These are phyloP conservation scores for Starmerella apis DNA, from an alignment of 805 yeast genomes.

Conservation along the genomic window DNA sequence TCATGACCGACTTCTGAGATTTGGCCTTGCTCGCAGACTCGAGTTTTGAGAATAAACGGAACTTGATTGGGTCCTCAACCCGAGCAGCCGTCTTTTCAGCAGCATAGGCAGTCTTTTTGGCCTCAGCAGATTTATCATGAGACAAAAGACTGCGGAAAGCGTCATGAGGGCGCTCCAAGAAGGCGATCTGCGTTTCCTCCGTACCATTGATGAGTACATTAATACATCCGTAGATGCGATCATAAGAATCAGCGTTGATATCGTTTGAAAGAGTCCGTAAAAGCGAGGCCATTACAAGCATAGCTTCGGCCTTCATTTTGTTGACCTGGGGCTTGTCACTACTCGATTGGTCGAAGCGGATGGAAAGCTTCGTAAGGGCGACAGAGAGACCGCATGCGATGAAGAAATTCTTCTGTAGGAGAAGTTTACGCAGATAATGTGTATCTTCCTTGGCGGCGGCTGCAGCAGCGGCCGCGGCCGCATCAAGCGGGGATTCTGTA, in stretches of 20 bases:
- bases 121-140: slow-evolving; percentile 32
- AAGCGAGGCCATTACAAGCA: slow-evolving; percentile 83
- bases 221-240: slow-evolving; percentile 80
- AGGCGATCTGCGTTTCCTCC: slow-evolving; percentile 49
- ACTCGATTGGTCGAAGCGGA: slow-evolving; percentile 43
- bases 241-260: slow-evolving; percentile 95
- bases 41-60: slow-evolving; percentile 23
- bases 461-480: slow-evolving; percentile 33
- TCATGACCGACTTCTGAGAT: background rate
- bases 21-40: background rate
- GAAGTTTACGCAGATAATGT: slow-evolving; percentile 71
- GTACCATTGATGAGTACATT: slow-evolving; percentile 54
- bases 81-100: slow-evolving; percentile 43
- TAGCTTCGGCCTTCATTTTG: slow-evolving; percentile 88
- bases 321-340: slow-evolving; percentile 40
- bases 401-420: slow-evolving; percentile 81
- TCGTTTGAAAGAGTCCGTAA: slow-evolving; percentile 75
- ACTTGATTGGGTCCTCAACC: slow-evolving; percentile 24
- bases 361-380: slow-evolving; percentile 75
- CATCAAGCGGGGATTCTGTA: slow-evolving; percentile 71
- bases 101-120: slow-evolving; percentile 33
- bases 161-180: slow-evolving; percentile 74
- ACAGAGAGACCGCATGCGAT: slow-evolving; percentile 80
- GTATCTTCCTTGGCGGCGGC: slow-evolving; percentile 30
- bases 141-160: slow-evolving; percentile 69